Conservation (phyloP, 2,329 filamentous ascomycete genomes). For the Fusarium nurragi region DNA sequence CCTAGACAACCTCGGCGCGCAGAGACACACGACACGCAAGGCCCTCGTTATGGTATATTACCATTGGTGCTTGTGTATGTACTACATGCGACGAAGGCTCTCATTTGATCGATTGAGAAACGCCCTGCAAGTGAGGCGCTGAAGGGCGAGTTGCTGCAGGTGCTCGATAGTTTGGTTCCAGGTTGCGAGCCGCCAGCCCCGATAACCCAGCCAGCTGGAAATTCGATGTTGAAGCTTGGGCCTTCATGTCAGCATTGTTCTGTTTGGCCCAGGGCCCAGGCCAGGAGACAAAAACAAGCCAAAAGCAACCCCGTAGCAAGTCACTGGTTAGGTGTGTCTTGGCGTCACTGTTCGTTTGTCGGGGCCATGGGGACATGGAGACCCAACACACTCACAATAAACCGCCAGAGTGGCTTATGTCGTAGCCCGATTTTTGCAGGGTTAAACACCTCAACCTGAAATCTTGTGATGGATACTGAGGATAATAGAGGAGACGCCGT, state of each 20-base stretch:
- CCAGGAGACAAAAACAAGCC: slow-evolving; percentile 3
- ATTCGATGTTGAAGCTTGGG: slow-evolving; percentile 20
- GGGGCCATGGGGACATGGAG: slow-evolving; percentile 22
- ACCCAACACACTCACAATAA: slow-evolving; percentile 25
- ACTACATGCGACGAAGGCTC: slow-evolving; percentile 3
- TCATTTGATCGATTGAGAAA: slow-evolving; percentile 15
- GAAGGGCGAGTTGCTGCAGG: slow-evolving; percentile 27
- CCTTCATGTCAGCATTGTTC: slow-evolving; percentile 19
- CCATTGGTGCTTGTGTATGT: slow-evolving; percentile 26
- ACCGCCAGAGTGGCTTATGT: slow-evolving; percentile 37
- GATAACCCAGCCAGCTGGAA: slow-evolving; percentile 16
- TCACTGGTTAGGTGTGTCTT: slow-evolving; percentile 17
- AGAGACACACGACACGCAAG: slow-evolving; percentile 15
- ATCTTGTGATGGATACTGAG: slow-evolving; percentile 13
- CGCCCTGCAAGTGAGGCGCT: slow-evolving; percentile 16
- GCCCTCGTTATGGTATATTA: slow-evolving; percentile 19
- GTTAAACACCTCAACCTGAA: slow-evolving; percentile 29
- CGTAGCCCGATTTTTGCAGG: slow-evolving; percentile 38
- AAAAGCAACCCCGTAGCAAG: slow-evolving; percentile 32
- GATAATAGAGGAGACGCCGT: slow-evolving; percentile 27
- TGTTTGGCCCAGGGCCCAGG: slow-evolving; percentile 5
- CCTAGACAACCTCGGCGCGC: slow-evolving; percentile 12
- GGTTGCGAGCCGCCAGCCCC: slow-evolving; percentile 13
- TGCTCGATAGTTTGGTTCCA: slow-evolving; percentile 20
- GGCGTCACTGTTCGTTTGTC: slow-evolving; percentile 16